Percentiles rank a stretch among this genome's conserved stretches.
Evolutionary conservation across 2,329 filamentous ascomycete genomes (phyloP).

Genomic region (Clathrospora elynae): DNA sequence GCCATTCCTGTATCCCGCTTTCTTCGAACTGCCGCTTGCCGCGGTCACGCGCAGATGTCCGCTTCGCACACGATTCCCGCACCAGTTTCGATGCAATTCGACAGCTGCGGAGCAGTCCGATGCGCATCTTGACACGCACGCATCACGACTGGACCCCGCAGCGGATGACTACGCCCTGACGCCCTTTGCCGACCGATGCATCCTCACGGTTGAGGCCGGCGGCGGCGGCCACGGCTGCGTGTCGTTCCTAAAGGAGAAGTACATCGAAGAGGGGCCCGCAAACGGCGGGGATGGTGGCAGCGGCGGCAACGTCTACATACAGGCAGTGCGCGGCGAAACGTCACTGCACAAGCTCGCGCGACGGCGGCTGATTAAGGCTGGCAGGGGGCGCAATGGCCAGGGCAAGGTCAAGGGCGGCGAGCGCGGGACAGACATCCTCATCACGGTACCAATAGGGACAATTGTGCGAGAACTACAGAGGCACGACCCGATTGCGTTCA

Average conservation of each 20-base stretch:
- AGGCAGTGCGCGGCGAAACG: constrained; percentile 87
- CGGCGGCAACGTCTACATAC: constrained; percentile 92
- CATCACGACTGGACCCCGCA: constrained; percentile 68
- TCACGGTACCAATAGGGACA: constrained; percentile 91
- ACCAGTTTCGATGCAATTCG: constrained; percentile 37
- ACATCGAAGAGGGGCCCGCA: constrained; percentile 82
- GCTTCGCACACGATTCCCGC: constrained; percentile 17
- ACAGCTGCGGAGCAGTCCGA: constrained; percentile 19
- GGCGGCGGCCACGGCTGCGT: constrained; percentile 89
- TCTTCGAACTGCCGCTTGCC: constrained; percentile 34
- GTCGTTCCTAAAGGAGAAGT: constrained; percentile 91
- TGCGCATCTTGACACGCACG: constrained; percentile 18
- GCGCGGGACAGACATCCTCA: constrained; percentile 82
- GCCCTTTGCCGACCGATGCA: constrained; percentile 85
- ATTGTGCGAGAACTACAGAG: constrained; percentile 82
- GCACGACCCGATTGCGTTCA: constrained; percentile 75
- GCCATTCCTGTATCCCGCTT: constrained; percentile 54
- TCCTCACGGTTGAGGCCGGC: constrained; percentile 77
- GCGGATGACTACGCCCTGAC: constrained; percentile 84
- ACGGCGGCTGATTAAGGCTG: constrained; percentile 73
- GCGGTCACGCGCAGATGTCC: constrained; percentile 28
- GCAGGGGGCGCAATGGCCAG: constrained; percentile 76
- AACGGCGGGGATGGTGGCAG: constrained; percentile 94
- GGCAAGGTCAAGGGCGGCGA: constrained; percentile 75
- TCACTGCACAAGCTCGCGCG: constrained; percentile 90